Base-by-base conservation (phyloP, 2,329 filamentous ascomycete genomes). In the Monilinia laxa region DNA sequence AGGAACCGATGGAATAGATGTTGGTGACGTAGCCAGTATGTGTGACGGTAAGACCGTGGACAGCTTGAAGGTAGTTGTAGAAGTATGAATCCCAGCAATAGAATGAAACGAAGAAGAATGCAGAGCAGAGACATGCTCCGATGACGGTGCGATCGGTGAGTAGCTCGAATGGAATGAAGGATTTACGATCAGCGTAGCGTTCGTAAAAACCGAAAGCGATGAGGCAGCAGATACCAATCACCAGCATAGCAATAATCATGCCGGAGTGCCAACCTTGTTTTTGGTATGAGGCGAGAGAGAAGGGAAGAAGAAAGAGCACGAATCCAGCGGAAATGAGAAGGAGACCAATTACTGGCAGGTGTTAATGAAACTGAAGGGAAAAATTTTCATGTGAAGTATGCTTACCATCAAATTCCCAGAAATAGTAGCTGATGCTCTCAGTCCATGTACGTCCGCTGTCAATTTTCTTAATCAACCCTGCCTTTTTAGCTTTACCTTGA, bases 281-380 rank as follows among this genome's bases (percentile, higher is more conserved):
- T 60, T 73, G 71, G 64, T 71, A 74, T 2, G 77, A 77, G 64
- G 79, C 79, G 25, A 92, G 80, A 20, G 81, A 87, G 75, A 93
- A 87, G 0, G 90, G 87, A 10, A 93, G 82, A n/a, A 92, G 79
- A 73, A 92, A 86, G 14, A 91, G 77, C 0, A 84, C 81, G 71
- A 90, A 83, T 1, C 87, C 89, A 1, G 78, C 80, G 12, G 84
- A 82, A 68, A 90, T 80, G 3, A 91, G 78, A 20, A 90, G 65
- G 31, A 89, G 80, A 20, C 89, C 88, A 23, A 86, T 65, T 1
- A 86, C 79, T 74, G 31, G 25, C 23, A 6, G 11, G 11, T n/a
- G 47, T 31, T 28, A 9, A 58, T 3, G 69, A 35, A 54, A 23
- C 7, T n/a, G 23, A 23, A 25, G 55, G 23, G 57, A 35, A 18